Base-by-base conservation (phyloP, 108 stramenopile genomes). In the Fistulifera solaris region DNA sequence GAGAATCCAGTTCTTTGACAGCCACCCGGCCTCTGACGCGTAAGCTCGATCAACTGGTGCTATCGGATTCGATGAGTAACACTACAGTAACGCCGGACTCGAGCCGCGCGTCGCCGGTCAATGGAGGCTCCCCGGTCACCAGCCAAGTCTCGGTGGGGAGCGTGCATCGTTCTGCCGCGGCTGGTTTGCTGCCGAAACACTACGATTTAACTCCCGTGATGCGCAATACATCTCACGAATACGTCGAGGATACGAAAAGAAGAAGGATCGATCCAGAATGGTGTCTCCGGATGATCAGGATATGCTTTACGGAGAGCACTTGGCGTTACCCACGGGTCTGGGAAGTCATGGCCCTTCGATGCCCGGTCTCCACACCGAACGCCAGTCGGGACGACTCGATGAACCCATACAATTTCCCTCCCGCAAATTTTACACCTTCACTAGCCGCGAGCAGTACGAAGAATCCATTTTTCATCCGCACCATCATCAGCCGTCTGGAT, bases 261-360 rank as follows among this genome's bases (percentile, higher is more conserved):
- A 35, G n/a, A 35, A 35, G 16, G 23, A 19, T 52, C 27, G 17
- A 24, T 19, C 17, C 13, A 35, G 19, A 24, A 24, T 27, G 19
- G 51, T 52, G 22, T 52, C 51, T 24, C 51, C 51, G 16, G 51
- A 52, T 52, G 51, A 52, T 27, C 16, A 17, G 25, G 51, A 19
- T 24, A 52, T 52, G 51, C 26, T 52, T 17, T 13, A 52, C 22
- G 51, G 51, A 17, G 51, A 52, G 24, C 51, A 52, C 13, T 27
- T 52, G 13, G 26, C 51, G 3, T 17, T 52, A 17, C 51, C 51
- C 7, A 7, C 45, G 45, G 45, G 21, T 23, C 10, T 46, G 45
- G 45, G 31, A 35, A 35, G n/a, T 35, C 31, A 35, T 35, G 31
- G 31, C 31, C 31, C 31, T 35, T 35, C 31, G 31, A 35, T 35